These are phyloP conservation scores for Kodamaea leandrae DNA, from an alignment of 805 yeast genomes.

Conservation along the genomic window DNA sequence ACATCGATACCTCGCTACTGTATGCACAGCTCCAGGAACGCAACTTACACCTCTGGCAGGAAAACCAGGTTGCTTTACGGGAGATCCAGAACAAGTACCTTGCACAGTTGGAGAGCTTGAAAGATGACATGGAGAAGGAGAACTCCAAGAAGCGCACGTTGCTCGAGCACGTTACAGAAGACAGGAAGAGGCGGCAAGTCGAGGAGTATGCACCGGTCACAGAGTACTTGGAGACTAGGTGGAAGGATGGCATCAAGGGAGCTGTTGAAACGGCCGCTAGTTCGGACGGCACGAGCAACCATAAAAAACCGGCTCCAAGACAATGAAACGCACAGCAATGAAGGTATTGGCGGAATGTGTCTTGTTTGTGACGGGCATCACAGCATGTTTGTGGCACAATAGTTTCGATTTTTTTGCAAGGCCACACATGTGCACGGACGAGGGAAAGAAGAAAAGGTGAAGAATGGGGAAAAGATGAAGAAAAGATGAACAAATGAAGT, in stretches of 20 bases:
- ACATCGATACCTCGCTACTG: slow-evolving; percentile 36
- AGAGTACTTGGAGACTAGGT: slow-evolving; percentile 45
- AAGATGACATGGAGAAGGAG: slow-evolving; percentile 15
- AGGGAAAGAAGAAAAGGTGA: no score
- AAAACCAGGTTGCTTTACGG: slow-evolving; percentile 39
- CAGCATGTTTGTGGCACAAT: no score
- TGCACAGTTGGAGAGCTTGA: slow-evolving; percentile 22
- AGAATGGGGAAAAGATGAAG: no score
- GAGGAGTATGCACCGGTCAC: slow-evolving; percentile 36
- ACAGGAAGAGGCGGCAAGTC: slow-evolving; percentile 43
- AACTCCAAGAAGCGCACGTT: slow-evolving; percentile 34
- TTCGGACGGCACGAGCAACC: neutral
- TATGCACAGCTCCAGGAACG: slow-evolving; percentile 41
- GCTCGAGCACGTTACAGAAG: slow-evolving; percentile 41
- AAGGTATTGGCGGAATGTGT: no score
- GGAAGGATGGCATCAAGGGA: slow-evolving; percentile 48
- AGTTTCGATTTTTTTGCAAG: no score
- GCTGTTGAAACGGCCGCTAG: slow-evolving; percentile 33
- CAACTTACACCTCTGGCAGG: slow-evolving; percentile 33
- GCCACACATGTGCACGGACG: no score
- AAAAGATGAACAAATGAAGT: no score
- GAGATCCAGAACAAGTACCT: slow-evolving; percentile 31
- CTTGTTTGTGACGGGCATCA: no score
- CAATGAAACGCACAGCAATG: neutral
- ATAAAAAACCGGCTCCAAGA: neutral